Base-by-base conservation (phyloP, 1,284 basidiomycete species). In the Apiotrichum brassicae region DNA sequence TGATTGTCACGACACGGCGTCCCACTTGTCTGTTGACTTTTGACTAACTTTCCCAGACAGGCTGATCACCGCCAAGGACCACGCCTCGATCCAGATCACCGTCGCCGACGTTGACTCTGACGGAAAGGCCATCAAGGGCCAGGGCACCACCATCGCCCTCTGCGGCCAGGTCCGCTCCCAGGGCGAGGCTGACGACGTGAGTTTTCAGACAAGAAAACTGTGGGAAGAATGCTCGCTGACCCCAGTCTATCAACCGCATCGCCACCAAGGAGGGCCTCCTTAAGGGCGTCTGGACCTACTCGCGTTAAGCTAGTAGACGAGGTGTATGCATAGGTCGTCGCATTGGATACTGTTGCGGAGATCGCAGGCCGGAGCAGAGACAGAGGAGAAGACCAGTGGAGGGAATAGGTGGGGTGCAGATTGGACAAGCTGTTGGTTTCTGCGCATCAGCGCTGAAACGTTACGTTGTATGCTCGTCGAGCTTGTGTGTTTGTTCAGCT, bases 21-120 rank as follows among this genome's bases (percentile, higher is more conserved):
- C 8, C 14, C 14, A 8, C 14, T 14, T 14, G 9, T 30, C 28
- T 30, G 23, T n/a, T 16, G 23, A n/a, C 22, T 34, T 20, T 16
- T 16, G 24, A 26, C 9, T 4, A 26, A 19, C n/a, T 8, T 37
- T 23, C 20, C n/a, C 71, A 86, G 90, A 91, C 82, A 87, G 91
- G 64, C 81, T 97, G 70, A 97, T 97, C 76, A 94, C 89, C 65
- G 88, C 94, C 70, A 97, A 98, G 81, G 94, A 99, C 78, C 91
- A 97, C 76, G 92, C 94, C 40, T 97, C 93, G 40, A 90, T 98
- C 68, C 94, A 99, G 76, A 86, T 99, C 75, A 86, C 83, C 76
- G 81, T 99, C 64, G 87, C 81, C 59, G 94, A 97, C 71, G 94
- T 99, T 68, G 93, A 97, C 74, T 83, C 86, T 63, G 84, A 87